phyloP scores from a whole-genome alignment of 2,329 filamentous ascomycete genomes.

The Xylariaceae sp. region DNA sequence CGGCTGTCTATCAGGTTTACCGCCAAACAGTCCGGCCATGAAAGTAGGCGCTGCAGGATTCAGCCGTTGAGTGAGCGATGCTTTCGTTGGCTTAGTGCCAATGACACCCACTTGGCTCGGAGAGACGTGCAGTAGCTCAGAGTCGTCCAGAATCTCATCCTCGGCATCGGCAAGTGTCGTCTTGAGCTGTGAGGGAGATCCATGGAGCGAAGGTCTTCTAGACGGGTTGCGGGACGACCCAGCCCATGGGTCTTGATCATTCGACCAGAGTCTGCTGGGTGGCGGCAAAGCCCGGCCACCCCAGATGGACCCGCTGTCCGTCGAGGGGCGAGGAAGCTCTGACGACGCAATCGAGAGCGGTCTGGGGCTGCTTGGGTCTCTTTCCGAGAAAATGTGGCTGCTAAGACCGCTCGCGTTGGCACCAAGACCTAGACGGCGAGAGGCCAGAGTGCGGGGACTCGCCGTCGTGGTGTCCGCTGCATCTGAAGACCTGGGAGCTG shows the following conservation, averaged over 20 bases:
- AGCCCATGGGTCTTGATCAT: constrained; percentile 49
- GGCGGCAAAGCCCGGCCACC: constrained; percentile 50
- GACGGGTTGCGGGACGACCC: constrained; percentile 63
- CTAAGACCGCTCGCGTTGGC: constrained; percentile 47
- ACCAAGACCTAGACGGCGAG: constrained; percentile 25
- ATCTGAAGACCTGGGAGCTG: constrained; percentile 39
- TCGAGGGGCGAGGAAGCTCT: constrained; percentile 73
- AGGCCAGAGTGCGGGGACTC: constrained; percentile 25
- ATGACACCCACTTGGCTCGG: constrained; percentile 68
- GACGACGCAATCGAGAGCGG: constrained; percentile 67
- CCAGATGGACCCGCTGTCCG: constrained; percentile 75
- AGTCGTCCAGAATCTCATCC: constrained; percentile 61
- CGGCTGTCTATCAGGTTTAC: constrained; percentile 33
- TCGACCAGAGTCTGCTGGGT: constrained; percentile 63
- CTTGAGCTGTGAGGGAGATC: constrained; percentile 63
- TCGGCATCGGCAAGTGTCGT: constrained; percentile 63
- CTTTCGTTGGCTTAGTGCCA: constrained; percentile 67
- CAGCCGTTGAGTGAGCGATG: constrained; percentile 57
- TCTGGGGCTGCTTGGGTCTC: constrained; percentile 59
- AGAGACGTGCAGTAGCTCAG: constrained; percentile 52
- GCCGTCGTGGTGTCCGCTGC: constrained; percentile 34
- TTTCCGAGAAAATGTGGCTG: constrained; percentile 49
- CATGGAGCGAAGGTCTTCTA: constrained; percentile 76
- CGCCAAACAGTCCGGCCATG: constrained; percentile 65
- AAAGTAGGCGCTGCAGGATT: constrained; percentile 92